Evolutionary conservation across 345 rosid genomes (phyloP).

Genomic region (Mangifera indica): DNA sequence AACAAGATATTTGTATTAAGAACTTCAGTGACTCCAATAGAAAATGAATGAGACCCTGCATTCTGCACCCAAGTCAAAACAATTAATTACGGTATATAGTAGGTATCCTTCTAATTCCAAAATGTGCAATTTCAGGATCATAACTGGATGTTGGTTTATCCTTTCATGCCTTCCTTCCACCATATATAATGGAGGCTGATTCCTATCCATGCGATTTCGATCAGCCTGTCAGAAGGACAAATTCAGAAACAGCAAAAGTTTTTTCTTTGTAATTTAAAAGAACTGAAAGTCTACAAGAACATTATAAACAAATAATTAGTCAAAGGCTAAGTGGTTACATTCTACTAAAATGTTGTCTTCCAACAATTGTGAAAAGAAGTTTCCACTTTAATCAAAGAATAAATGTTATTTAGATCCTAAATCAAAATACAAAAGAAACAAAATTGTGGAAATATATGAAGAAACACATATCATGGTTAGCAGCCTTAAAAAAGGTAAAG

Average conservation of each 20-base stretch:
- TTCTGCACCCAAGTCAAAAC: constrained; percentile 45
- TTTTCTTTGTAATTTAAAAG: constrained; percentile 14
- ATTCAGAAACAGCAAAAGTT: not conserved
- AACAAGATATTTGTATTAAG: constrained; percentile 80
- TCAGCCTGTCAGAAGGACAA: constrained; percentile 65
- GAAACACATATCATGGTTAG: not conserved
- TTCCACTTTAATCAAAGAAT: not conserved
- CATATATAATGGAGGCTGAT: constrained; percentile 75
- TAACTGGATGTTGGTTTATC: constrained; percentile 95
- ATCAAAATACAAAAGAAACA: not conserved
- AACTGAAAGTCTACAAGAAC: not conserved
- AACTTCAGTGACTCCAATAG: constrained; percentile 89
- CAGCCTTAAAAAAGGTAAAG: not conserved
- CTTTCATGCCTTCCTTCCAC: constrained; percentile 85
- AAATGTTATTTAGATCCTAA: not conserved
- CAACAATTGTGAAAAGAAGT: not conserved
- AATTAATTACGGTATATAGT: constrained; percentile 3
- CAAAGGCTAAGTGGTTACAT: not conserved
- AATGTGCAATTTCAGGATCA: constrained; percentile 24
- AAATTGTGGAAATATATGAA: not conserved
- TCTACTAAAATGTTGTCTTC: too few relatives aligned
- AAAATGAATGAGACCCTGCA: constrained; percentile 83
- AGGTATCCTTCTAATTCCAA: constrained; percentile 3
- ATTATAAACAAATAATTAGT: not conserved
- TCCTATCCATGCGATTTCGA: constrained; percentile 55